phyloP scores from a whole-genome alignment of 1,284 basidiomycete species.

The Cerioporus squamosus region DNA sequence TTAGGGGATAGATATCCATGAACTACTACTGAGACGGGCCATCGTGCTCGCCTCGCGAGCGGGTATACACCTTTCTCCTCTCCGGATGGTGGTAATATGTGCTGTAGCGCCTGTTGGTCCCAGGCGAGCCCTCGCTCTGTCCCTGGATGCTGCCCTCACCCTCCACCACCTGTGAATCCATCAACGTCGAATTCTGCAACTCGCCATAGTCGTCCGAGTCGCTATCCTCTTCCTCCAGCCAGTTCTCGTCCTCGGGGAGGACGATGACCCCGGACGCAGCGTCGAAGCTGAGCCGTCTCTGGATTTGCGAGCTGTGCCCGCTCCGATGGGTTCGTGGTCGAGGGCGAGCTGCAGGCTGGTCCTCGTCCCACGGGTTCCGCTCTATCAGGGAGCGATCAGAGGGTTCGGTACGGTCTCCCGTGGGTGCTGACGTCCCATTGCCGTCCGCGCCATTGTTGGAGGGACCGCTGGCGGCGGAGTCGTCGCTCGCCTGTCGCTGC shows the following conservation, averaged over 20 bases:
- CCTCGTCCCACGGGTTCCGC: slow-evolving; percentile 62
- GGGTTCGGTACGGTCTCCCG: slow-evolving; percentile 19
- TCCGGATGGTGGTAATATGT: slow-evolving; percentile 82
- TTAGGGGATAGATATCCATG: not conserved
- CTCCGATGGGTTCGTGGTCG: slow-evolving; percentile 23
- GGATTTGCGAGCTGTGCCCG: slow-evolving; percentile 34
- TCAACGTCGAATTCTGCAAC: slow-evolving; percentile 20
- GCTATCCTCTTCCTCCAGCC: slow-evolving; percentile 57
- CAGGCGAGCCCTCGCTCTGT: slow-evolving; percentile 27
- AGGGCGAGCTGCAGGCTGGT: slow-evolving; percentile 28
- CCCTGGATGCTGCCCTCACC: slow-evolving; percentile 3
- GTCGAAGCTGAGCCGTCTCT: slow-evolving; percentile 76
- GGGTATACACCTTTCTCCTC: slow-evolving; percentile 42
- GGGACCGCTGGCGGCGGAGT: slow-evolving; percentile 11
- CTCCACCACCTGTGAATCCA: slow-evolving; percentile 12
- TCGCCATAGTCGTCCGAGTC: slow-evolving; percentile 42
- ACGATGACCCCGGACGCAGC: slow-evolving; percentile 83
- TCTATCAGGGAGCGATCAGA: slow-evolving; percentile 22
- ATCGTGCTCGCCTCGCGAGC: not conserved
- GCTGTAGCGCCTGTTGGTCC: slow-evolving; percentile 49
- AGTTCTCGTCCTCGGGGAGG: slow-evolving; percentile 77
- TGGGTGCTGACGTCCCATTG: not conserved
- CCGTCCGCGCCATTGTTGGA: slow-evolving; percentile 1
- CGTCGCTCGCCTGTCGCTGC: slow-evolving; percentile 19
- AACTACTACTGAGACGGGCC: not conserved